Evolutionary conservation across 257 asterid species (phyloP), one percentile per base, ranked within the genome.

Genomic region (Anisodus tanguticus): DNA sequence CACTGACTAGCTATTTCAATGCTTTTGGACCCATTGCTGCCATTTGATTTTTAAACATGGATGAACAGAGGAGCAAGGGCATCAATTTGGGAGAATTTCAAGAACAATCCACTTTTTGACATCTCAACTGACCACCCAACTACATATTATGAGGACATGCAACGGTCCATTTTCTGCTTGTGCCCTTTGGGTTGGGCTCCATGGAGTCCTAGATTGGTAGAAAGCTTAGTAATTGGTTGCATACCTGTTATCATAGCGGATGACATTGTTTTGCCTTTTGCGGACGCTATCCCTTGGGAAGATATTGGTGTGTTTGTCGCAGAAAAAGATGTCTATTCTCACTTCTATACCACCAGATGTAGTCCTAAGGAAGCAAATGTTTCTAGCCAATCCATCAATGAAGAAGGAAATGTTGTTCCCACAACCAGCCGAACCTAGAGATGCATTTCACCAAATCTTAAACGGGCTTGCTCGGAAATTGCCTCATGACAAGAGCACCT

Each of bases 151-250:
- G 97, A 94, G 86, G 98, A 94, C 86, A 93, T 93, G 97, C 98
- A 94, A 85, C 86, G 98, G 47, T 91, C 97, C 9, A 84, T 94
- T 69, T 94, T 94, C 84, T 94, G 98, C 59, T 84, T 94, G 81
- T 93, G 98, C 64, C 98, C 98, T 2, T 93, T 94, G 22, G 98
- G 98, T 8, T 94, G 98, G 98, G 97, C 98, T n/a, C 98, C 98
- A 39, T 94, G 98, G 97, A 93, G 98, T 86, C 98, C 97, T 8
- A 88, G 98, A 62, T 90, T 94, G 66, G 98, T 94, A 0, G 98
- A 94, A 86, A 97, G 97, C 2, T 97, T 94, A 15, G 86, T 94
- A 16, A 93, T 94, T 55, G 98, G 98, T 2, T 94, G 98, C 64
- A 93, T 94, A 69, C 98, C 97, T 2, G 98, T 94, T 4, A 94